Evolutionary conservation across 2,329 filamentous ascomycete species (phyloP).

Genomic region (Colletotrichum australisinense): DNA sequence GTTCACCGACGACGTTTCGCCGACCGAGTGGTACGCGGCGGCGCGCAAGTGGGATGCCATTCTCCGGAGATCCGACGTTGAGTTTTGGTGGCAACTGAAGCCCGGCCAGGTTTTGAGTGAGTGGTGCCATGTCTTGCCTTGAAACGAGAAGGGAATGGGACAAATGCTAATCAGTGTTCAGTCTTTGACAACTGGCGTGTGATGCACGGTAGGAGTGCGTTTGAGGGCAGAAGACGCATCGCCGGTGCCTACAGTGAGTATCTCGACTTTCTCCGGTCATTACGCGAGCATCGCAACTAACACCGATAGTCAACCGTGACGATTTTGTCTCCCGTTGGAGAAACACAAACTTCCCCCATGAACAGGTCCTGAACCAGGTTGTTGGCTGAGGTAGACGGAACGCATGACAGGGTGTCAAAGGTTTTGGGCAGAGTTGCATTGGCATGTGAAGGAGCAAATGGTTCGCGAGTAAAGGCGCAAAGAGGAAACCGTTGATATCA

Average conservation of each 20-base stretch:
- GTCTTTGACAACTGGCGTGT: conserved; percentile 98
- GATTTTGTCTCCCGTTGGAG: conserved; percentile 84
- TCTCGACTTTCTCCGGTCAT: not conserved
- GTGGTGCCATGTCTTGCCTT: conserved; percentile 43
- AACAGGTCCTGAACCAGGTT: conserved; percentile 52
- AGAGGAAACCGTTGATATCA: not conserved
- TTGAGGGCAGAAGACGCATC: conserved; percentile 86
- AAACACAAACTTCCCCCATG: conserved; percentile 72
- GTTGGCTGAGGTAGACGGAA: too few relatives aligned
- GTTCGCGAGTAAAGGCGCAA: not conserved
- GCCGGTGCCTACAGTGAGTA: conserved; percentile 92
- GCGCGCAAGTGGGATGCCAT: conserved; percentile 80
- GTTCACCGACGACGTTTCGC: conserved; percentile 58
- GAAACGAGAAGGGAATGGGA: not conserved
- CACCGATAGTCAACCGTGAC: conserved; percentile 75
- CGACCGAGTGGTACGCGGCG: conserved; percentile 80
- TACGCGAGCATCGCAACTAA: not conserved
- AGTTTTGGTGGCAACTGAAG: conserved; percentile 84
- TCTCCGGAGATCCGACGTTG: conserved; percentile 70
- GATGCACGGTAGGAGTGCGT: conserved; percentile 85
- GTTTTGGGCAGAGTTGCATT: not conserved
- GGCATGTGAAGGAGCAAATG: not conserved
- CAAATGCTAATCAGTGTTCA: conserved; percentile 47
- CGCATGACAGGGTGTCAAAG: not conserved
- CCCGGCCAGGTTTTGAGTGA: conserved; percentile 83